Base-by-base conservation (phyloP, 352 stramenopile genomes). In the Phytophthora sp. region DNA sequence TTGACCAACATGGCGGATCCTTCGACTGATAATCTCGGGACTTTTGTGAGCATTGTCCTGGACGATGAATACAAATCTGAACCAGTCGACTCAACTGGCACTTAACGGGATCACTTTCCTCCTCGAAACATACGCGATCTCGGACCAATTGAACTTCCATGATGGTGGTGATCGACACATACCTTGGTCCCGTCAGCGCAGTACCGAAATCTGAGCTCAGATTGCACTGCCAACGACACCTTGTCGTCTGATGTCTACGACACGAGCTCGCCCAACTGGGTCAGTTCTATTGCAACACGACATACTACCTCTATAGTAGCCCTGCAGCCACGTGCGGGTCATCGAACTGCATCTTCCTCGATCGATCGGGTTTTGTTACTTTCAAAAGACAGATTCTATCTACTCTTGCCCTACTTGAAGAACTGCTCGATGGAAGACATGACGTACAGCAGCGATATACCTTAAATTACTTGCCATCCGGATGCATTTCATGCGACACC, bases 311-410 rank as follows among this genome's bases (percentile, higher is more conserved):
- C 2, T 69, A 69, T 21, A 71, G 65, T 6, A 63, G 56, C 7
- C 74, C 77, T 12, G 52, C 51, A 0, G 21, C 66, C 1, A 69
- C 56, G 1, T 86, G 74, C 24, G 72, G 77, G 13, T 56, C 67
- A 16, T 27, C 58, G 0, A 77, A 64, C 56, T 86, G 74, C 50
- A 66, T 81, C 11, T 86, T 86, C 33, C 29, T 71, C 3, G 77
- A 86, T 53, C 30, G 64, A 11, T 77, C 72, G 2, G 46, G 58
- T 1, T 65, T 76, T n/a, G 39, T 74, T 21, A n/a, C 58, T 7
- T 52, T 83, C 30, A 77, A 79, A 27, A 66, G 66, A 23, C 68
- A 83, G 57, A 59, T 86, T n/a, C 23, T 69, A 12, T n/a, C 23
- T 69, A 12, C 44, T 82, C n/a, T 39, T 80, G 41, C 74, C 77